phyloP scores from a whole-genome alignment of 1,139 yeast species.

The Eremothecium cymbalariae region DNA sequence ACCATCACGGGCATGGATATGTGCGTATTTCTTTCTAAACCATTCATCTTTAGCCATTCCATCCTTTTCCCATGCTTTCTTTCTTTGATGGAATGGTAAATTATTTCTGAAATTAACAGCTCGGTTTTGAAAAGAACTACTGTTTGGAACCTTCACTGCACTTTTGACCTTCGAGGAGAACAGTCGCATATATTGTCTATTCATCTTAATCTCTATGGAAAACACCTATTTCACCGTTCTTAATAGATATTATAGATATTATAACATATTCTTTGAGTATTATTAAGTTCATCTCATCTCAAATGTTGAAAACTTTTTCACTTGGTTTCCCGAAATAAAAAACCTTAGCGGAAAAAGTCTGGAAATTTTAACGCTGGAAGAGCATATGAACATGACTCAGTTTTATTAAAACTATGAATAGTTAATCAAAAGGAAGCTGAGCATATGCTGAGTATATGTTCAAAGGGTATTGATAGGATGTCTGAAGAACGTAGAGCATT shows the following conservation, averaged over 20 bases:
- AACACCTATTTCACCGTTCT: too few species aligned
- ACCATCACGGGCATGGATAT: conserved; percentile 45
- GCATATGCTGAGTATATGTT: too few species aligned
- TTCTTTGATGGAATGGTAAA: conserved; percentile 35
- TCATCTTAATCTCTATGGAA: neutral
- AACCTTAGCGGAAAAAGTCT: too few species aligned
- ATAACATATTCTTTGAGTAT: too few species aligned
- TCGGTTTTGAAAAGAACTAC: conserved; percentile 4
- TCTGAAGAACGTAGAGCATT: conserved; percentile 40
- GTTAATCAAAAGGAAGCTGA: too few species aligned
- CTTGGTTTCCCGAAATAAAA: too few species aligned
- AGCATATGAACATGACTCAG: too few species aligned
- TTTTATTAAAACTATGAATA: too few species aligned
- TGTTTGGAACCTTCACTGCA: conserved; percentile 13
- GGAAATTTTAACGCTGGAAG: too few species aligned
- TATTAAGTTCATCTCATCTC: conserved; percentile 1
- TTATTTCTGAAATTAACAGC: conserved; percentile 35
- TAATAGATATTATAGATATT: too few species aligned
- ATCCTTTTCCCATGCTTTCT: conserved; percentile 53
- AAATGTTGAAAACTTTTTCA: neutral
- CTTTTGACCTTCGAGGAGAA: conserved; percentile 8
- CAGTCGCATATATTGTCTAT: conserved; percentile 1
- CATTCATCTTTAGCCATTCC: conserved; percentile 46
- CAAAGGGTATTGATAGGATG: too few species aligned
- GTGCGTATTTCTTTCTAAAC: conserved; percentile 50